Evolutionary conservation across 352 stramenopile genomes (phyloP).

Genomic region (Globisporangium cederbergense): DNA sequence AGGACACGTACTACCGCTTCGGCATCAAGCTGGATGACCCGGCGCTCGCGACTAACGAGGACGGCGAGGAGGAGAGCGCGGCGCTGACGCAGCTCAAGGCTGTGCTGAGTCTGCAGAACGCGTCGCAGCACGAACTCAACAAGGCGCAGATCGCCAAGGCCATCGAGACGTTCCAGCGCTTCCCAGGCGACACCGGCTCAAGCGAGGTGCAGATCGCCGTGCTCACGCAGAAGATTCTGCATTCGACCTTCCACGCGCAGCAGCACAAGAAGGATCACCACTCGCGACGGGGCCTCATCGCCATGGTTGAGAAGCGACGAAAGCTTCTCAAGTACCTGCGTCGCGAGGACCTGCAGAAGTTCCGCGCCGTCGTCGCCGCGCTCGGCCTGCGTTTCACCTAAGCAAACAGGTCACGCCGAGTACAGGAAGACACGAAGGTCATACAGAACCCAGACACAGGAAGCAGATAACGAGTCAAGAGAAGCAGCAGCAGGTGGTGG

Average conservation of each 20-base stretch:
- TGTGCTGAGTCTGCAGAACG: conserved; percentile 73
- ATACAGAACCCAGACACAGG: background rate
- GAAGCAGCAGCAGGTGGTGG: background rate
- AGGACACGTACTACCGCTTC: conserved; percentile 59
- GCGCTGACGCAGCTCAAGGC: conserved; percentile 56
- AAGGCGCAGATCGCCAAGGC: conserved; percentile 72
- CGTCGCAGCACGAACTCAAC: conserved; percentile 82
- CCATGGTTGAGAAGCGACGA: conserved; percentile 83
- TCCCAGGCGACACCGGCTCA: conserved; percentile 82
- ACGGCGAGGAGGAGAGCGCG: conserved; percentile 26
- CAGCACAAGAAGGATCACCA: conserved; percentile 87
- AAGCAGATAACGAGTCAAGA: background rate
- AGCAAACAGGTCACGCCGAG: background rate
- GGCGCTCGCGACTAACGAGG: conserved; percentile 28
- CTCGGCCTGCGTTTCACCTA: conserved; percentile 80
- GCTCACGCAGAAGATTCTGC: conserved; percentile 84
- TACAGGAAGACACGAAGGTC: too few species aligned
- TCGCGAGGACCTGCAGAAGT: conserved; percentile 79
- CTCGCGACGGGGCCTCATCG: conserved; percentile 79
- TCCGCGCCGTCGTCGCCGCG: conserved; percentile 68
- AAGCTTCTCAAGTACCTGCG: conserved; percentile 87
- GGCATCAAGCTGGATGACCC: conserved; percentile 53
- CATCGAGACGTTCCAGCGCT: conserved; percentile 85
- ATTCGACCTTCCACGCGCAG: conserved; percentile 69
- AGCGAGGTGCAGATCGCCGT: conserved; percentile 85